Evolutionary conservation across 2,329 filamentous ascomycete species (phyloP), one percentile per base, ranked within the genome.

Genomic region (Tolypocladium pustulatum): DNA sequence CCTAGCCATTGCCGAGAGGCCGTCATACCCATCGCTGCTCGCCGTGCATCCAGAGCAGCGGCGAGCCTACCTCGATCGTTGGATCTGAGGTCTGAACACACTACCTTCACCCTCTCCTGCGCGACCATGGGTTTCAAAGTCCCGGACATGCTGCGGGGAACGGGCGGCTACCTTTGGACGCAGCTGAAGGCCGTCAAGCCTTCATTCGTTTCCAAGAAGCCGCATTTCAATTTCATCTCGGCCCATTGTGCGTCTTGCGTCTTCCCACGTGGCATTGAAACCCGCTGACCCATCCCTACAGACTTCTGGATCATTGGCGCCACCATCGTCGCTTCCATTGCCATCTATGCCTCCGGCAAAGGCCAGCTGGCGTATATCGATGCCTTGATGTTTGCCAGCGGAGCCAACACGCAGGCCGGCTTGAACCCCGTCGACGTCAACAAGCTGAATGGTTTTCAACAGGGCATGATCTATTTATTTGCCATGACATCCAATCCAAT

Each of bases 351-450:
- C 22, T 69, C 76, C 22, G 77, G 75, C 52, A 77, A 76, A 4
- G 82, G 83, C 32, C 75, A 84, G 20, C 71, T 97, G 60, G 62
- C 72, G 2, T 99, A 96, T 68, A 89, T 94, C 65, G 92, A 99
- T 77, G 87, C 91, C 2, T 81, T 99, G 20, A 90, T 96, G 78
- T 90, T 97, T 66, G 83, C 88, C n/a, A 86, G 84, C 57, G 93
- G 94, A 56, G 80, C 89, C 59, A 88, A 91, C 62, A 97, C 93
- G 0, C 94, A 99, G 73, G 95, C 91, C 62, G 94, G 94, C 1
- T 77, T 99, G 61, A 99, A 99, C 71, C 90, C 93, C 1, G 70
- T 87, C 54, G 79, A 90, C 67, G 66, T 90, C 59, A 90, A 91
- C 70, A 61, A 71, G 13, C 75, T 91, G 38, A 84, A 82, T 62